Base-by-base conservation (phyloP, 2,329 filamentous ascomycete species). In the Aspergillus arachidicola region DNA sequence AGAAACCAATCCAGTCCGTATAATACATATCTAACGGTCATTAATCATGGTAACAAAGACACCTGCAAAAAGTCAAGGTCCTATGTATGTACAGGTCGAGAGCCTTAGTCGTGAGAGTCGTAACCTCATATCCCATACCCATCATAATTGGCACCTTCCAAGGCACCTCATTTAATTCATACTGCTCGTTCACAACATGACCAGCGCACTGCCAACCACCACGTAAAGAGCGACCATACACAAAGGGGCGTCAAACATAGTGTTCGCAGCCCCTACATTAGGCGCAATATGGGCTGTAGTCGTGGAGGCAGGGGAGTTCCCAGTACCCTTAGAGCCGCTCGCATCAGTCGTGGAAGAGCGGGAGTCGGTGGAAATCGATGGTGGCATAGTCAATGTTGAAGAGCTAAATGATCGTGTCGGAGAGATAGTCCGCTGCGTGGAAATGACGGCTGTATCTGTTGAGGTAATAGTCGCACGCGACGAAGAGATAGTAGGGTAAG, bases 191-290 rank as follows among this genome's bases (percentile, higher is more conserved):
- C 61, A 78, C 54, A 69, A 53, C 58, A 72, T 57, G 21, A 61
- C 58, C 34, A 72, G 23, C 21, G 62, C 62, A 30, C 65, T 61
- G 56, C 62, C 65, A 21, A 76, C 54, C 28, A 76, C 59, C 46
- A 64, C 65, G 62, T 68, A 72, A n/a, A 75, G 57, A 56, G 57
- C 58, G 62, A 64, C 58, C 45, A 72, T 54, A 9, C 48, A 59
- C n/a, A 64, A 30, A 11, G 68, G 64, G 30, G 57, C 28, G 30
- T 63, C 57, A 43, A 64, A 57, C 48, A 64, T 48, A 64, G 45
- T 58, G 56, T 56, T 62, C 6, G 70, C 73, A 38, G 62, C 62
- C 57, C 65, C 67, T 6, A 63, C 62, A 26, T 66, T 66, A 43
- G 70, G 67, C 26, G 74, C 66, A 46, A 61, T 57, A 57, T 66